Conservation (phyloP, 1,284 basidiomycete species). For the Ustilago nuda region DNA sequence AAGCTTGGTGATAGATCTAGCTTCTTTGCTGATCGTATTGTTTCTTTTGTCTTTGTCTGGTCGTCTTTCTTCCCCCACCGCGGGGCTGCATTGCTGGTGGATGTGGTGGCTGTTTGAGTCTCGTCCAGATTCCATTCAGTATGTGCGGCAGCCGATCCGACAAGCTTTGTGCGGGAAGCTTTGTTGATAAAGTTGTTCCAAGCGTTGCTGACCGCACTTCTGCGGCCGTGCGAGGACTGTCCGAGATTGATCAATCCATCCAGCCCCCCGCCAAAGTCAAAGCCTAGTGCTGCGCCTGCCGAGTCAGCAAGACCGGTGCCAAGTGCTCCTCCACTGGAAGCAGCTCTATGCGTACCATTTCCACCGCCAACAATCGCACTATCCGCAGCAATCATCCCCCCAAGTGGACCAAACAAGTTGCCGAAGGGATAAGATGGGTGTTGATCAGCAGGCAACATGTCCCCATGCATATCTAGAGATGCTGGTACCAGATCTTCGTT, state of each 20-base stretch:
- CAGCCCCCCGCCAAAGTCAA: constrained; percentile 46
- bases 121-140: constrained; percentile 17
- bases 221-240: constrained; percentile 29
- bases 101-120: constrained; percentile 3
- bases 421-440: constrained; percentile 63
- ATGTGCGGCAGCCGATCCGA: constrained; percentile 21
- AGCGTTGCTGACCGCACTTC: constrained; percentile 31
- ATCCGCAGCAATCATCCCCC: constrained; percentile 38
- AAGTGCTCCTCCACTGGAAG: neutral
- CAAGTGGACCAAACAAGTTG: constrained; percentile 49
- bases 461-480: constrained; percentile 55
- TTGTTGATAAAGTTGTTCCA: constrained; percentile 49
- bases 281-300: constrained; percentile 24
- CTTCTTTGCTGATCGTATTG: constrained; percentile 19
- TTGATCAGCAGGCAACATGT: constrained; percentile 61
- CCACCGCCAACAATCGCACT: constrained; percentile 43
- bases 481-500: constrained; percentile 59
- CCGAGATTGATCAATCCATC: constrained; percentile 36
- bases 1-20: constrained; percentile 36
- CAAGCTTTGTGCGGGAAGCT: constrained; percentile 41
- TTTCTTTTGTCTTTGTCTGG: constrained; percentile 13
- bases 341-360: neutral
- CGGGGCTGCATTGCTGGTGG: neutral
- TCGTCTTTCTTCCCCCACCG: neutral
- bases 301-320: constrained; percentile 24